Evolutionary conservation across 1,139 yeast genomes (phyloP).

Genomic region (Scheffersomyces lignicola): DNA sequence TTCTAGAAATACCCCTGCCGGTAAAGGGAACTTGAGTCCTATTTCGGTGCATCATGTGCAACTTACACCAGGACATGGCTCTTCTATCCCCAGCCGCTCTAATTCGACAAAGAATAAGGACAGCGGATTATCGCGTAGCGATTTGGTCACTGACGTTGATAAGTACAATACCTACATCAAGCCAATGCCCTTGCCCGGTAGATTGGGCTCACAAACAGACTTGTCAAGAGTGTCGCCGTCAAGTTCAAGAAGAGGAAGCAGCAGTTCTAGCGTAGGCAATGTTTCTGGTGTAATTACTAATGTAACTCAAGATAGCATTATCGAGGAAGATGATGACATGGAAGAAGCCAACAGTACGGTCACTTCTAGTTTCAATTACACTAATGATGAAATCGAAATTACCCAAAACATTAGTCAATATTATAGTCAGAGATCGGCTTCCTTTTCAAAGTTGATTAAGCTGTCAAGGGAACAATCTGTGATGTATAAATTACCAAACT

Average conservation of each 20-base stretch:
- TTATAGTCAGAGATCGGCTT: slow-evolving; percentile 37
- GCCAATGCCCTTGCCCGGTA: slow-evolving; percentile 43
- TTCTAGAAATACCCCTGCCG: no score
- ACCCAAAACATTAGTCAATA: slow-evolving; percentile 38
- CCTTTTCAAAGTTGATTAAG: slow-evolving; percentile 34
- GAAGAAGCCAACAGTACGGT: slow-evolving; percentile 12
- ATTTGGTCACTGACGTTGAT: slow-evolving; percentile 28
- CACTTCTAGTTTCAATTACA: slow-evolving; percentile 8
- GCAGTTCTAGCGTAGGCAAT: slow-evolving; percentile 1
- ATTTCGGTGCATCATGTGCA: no score
- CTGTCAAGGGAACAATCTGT: slow-evolving; percentile 33
- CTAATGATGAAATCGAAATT: slow-evolving; percentile 35
- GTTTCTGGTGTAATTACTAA: slow-evolving; percentile 9
- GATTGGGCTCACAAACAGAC: slow-evolving; percentile 15
- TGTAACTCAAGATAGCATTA: slow-evolving; percentile 18
- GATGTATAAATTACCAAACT: slow-evolving; percentile 41
- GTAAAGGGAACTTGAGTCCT: no score
- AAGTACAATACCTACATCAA: slow-evolving; percentile 22
- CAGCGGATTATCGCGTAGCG: slow-evolving; percentile 24
- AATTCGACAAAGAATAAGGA: no score
- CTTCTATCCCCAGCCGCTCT: no score
- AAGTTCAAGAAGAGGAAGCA: slow-evolving; percentile 1
- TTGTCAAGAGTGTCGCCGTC: slow-evolving; percentile 6
- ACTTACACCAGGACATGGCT: no score
- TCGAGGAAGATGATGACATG: slow-evolving; percentile 15